A percentile compares a stretch with the other conserved stretches of the same genome.
Conservation (phyloP, 768 basidiomycete species). For the Trametes cubensis region DNA sequence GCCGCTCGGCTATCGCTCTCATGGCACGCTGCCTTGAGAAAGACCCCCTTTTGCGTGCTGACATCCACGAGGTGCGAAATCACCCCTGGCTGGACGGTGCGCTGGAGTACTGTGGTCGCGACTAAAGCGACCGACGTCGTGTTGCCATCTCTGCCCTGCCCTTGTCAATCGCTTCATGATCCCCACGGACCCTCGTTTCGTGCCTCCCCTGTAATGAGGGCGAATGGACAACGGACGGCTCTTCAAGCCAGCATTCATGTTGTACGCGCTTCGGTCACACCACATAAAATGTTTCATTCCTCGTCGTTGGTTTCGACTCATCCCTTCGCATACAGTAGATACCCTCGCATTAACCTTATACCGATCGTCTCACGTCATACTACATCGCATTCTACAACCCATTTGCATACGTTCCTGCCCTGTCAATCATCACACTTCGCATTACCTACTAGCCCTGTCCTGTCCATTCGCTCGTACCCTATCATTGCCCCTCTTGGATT, state of each 20-base stretch:
- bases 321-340: constrained; percentile 13
- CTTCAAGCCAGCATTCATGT: constrained; percentile 11
- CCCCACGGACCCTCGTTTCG: neutral
- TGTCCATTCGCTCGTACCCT: constrained; percentile 10
- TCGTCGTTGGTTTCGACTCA: neutral
- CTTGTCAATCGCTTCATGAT: neutral
- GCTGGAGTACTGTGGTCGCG: constrained; percentile 29
- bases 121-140: constrained; percentile 12
- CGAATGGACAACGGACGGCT: constrained; percentile 2
- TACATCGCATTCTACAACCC: constrained; percentile 13
- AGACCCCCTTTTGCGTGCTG: constrained; percentile 77
- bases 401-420: constrained; percentile 13
- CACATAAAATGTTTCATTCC: constrained; percentile 12
- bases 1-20: constrained; percentile 55
- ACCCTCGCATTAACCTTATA: constrained; percentile 20
- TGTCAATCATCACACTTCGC: neutral
- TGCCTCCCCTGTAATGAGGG: neutral
- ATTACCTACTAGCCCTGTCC: neutral
- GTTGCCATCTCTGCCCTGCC: neutral
- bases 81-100: constrained; percentile 76
- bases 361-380: constrained; percentile 4
- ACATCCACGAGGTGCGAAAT: constrained; percentile 77
- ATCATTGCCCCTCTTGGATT: constrained; percentile 6
- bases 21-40: constrained; percentile 82
- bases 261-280: constrained; percentile 2